Conservation (phyloP, 306 rosid species). For the Acacia confusa region DNA sequence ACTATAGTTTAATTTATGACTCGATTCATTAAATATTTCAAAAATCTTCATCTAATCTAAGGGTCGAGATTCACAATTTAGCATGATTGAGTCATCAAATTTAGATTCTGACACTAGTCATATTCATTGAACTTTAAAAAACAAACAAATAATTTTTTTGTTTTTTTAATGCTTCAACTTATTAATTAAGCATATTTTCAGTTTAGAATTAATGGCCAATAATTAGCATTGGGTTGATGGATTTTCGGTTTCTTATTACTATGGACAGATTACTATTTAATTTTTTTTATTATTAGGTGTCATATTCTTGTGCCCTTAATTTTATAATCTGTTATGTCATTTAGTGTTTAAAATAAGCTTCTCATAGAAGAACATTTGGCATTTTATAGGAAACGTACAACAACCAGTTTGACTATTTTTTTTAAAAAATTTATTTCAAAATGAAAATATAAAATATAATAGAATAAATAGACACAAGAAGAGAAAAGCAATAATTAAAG, state of each 20-base stretch:
- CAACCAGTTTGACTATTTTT: background rate
- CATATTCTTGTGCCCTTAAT: background rate
- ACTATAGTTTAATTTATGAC: too few species aligned
- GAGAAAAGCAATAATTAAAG: background rate
- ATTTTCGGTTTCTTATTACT: background rate
- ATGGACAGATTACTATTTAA: background rate
- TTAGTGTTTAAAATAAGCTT: background rate
- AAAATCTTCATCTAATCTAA: too few species aligned
- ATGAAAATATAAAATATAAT: background rate
- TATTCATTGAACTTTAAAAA: background rate
- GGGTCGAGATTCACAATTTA: too few species aligned
- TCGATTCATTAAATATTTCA: too few species aligned
- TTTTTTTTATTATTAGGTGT: background rate
- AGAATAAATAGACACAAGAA: background rate
- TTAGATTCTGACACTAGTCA: background rate
- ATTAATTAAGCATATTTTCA: background rate
- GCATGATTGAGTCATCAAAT: too few species aligned
- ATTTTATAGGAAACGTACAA: background rate
- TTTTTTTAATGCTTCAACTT: background rate
- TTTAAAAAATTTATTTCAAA: background rate
- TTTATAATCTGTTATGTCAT: background rate
- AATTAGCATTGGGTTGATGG: background rate
- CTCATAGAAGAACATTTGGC: background rate
- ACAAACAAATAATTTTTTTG: too few species aligned
- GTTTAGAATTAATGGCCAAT: background rate